These are phyloP conservation scores for Clitopilus hobsonii DNA, from an alignment of 768 basidiomycete species.

Conservation along the genomic window DNA sequence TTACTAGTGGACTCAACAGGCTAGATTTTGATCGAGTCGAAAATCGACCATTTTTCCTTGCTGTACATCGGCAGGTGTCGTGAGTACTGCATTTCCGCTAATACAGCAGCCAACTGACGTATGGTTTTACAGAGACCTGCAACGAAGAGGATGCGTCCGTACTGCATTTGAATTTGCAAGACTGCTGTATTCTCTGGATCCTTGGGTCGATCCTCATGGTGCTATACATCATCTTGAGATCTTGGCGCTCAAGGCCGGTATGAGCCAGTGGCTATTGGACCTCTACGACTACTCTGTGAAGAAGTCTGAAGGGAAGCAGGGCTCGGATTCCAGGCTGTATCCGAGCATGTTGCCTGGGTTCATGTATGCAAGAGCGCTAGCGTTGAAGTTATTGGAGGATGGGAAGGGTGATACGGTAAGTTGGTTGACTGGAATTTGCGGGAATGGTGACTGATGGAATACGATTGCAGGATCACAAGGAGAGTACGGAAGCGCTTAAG, in stretches of 20 bases:
- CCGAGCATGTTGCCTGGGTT: constrained; percentile 73
- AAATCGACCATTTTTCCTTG: constrained; percentile 90
- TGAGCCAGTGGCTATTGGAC: constrained; percentile 78
- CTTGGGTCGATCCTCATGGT: constrained; percentile 86
- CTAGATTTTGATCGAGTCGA: constrained; percentile 90
- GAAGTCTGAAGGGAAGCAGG: constrained; percentile 9
- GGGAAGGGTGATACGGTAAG: constrained; percentile 34
- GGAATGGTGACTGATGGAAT: not conserved
- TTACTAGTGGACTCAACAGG: constrained; percentile 75
- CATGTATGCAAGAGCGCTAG: constrained; percentile 68
- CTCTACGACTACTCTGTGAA: constrained; percentile 47
- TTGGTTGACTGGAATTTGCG: not conserved
- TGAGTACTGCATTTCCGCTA: constrained; percentile 32
- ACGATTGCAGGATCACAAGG: constrained; percentile 39
- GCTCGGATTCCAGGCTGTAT: constrained; percentile 30
- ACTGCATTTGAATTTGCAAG: constrained; percentile 91
- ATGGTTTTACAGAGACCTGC: constrained; percentile 55
- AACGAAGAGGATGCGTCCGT: constrained; percentile 83
- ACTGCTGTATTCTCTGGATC: constrained; percentile 82
- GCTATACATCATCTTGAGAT: constrained; percentile 80
- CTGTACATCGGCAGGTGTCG: constrained; percentile 79
- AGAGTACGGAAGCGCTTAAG: constrained; percentile 63
- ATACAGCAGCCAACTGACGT: no score
- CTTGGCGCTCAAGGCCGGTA: constrained; percentile 75
- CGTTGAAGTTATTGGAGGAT: constrained; percentile 50